Evolutionary conservation across 768 basidiomycete genomes (phyloP), one percentile per base, ranked within the genome.

Genomic region (Xerocomellus intermedius): DNA sequence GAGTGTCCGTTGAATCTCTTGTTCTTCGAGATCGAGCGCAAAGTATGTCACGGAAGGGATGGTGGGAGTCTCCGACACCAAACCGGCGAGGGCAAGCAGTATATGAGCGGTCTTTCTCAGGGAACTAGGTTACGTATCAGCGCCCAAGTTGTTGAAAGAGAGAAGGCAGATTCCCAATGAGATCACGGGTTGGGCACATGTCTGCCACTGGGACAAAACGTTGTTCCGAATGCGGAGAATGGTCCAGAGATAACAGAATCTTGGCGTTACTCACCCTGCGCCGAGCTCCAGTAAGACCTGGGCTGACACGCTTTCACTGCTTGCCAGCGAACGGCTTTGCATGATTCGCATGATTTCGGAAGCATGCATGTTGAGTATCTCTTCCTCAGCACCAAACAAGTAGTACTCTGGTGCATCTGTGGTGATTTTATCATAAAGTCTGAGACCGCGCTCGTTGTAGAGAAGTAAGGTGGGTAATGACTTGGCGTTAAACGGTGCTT

Each of bases 1-100:
- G 24, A 98, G 81, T 8, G 92, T 89, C 33, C 93, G 85, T 54
- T 84, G 80, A 24, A 98, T 84, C 66, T 97, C 94, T 45, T 81
- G 83, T 61, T 87, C 79, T 69, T 97, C 94, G 30, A 98, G 84
- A 67, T 98, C 97, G 49, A 99, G 88, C 19, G 96, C 94, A 74
- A 89, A 92, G 69, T 94, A 95, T 2, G 83, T 89, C 64, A 89
- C 83, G 2, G 86, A 82, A 3, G 83, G 72, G 2, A 67, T 60
- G 1, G 68, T 51, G 12, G 65, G 67, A 5, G 62, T 57, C 19
- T 64, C 65, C 19, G 77, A 66, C 8, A 84, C 78, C 16, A 83
- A 69, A 28, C 74, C 74, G 17, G 92, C 82, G 17, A 95, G 75
- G 2, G 89, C 87, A 21, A 75, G 77, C 22, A 97, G 79, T 47